Conservation (phyloP, 306 rosid species). For the Vicia sativa region DNA sequence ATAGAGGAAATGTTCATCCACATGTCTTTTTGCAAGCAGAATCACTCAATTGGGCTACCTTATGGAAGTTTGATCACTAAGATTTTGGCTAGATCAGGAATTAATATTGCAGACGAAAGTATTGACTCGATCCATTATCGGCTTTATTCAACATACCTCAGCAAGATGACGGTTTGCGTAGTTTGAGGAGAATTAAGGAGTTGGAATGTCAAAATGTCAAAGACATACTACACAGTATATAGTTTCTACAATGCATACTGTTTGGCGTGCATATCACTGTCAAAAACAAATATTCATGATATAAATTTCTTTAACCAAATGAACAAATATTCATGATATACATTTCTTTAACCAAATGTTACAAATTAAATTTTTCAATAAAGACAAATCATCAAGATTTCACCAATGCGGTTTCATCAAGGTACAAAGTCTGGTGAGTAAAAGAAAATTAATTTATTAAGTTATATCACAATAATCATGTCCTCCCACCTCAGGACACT, state of each 20-base stretch:
- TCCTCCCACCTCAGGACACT: constrained; percentile 20
- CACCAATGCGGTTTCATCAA: neutral
- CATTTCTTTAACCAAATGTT: constrained; percentile 3
- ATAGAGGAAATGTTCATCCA: too few species aligned
- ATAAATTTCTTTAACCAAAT: constrained; percentile 1
- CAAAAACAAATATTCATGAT: constrained; percentile 16
- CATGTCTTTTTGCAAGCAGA: too few species aligned
- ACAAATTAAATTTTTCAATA: constrained; percentile 21
- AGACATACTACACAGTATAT: too few species aligned
- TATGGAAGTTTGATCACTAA: too few species aligned
- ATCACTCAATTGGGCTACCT: too few species aligned
- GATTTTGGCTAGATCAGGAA: too few species aligned
- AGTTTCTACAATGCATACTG: neutral
- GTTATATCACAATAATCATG: constrained; percentile 2
- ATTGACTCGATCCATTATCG: too few species aligned
- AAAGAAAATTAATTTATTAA: constrained; percentile 5
- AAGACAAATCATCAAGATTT: constrained; percentile 6
- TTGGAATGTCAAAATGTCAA: too few species aligned
- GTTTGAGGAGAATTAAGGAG: too few species aligned
- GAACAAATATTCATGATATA: constrained; percentile 8
- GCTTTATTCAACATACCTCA: too few species aligned
- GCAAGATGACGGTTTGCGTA: too few species aligned
- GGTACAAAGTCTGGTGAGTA: constrained; percentile 5
- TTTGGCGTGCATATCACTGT: constrained; percentile 3
- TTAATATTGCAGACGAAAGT: too few species aligned